phyloP scores from a whole-genome alignment of 164 flowering plant species.

The Chimonanthus salicifolius region DNA sequence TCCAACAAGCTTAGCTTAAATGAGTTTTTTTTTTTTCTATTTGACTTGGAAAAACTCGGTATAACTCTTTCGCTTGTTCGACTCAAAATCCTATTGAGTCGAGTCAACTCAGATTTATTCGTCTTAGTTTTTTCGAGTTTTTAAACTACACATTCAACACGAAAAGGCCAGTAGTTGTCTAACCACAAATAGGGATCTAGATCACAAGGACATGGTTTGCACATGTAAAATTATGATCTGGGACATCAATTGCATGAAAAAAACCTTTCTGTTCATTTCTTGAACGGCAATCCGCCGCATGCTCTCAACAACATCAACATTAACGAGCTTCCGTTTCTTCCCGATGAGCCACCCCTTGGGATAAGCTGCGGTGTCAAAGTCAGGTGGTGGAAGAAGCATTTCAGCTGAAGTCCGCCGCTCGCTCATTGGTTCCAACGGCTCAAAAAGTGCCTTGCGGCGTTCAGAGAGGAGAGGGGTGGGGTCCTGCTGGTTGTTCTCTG shows the following conservation, averaged over 20 bases:
- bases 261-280: conserved; percentile 95
- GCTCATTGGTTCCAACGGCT: conserved; percentile 65
- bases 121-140: too few species aligned
- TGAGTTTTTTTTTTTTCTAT: too few species aligned
- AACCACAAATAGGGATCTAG: background rate
- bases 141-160: too few species aligned
- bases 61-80: too few species aligned
- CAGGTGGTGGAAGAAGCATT: conserved; percentile 82
- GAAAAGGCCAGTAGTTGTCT: too few species aligned
- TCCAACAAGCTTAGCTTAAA: too few species aligned
- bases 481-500: conserved; percentile 29
- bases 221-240: too few species aligned
- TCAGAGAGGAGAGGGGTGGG: conserved; percentile 44
- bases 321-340: conserved; percentile 92
- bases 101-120: too few species aligned
- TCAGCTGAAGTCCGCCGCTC: conserved; percentile 51
- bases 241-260: background rate
- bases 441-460: conserved; percentile 83
- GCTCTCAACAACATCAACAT: conserved; percentile 96
- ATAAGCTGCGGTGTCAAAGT: conserved; percentile 74
- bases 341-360: conserved; percentile 89
- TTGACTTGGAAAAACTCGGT: too few species aligned
- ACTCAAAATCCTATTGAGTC: too few species aligned
- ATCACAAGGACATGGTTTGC: background rate
- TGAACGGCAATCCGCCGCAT: conserved; percentile 92